These are phyloP conservation scores for Talaromyces ruber DNA, from an alignment of 495 filamentous ascomycete species.

Conservation along the genomic window DNA sequence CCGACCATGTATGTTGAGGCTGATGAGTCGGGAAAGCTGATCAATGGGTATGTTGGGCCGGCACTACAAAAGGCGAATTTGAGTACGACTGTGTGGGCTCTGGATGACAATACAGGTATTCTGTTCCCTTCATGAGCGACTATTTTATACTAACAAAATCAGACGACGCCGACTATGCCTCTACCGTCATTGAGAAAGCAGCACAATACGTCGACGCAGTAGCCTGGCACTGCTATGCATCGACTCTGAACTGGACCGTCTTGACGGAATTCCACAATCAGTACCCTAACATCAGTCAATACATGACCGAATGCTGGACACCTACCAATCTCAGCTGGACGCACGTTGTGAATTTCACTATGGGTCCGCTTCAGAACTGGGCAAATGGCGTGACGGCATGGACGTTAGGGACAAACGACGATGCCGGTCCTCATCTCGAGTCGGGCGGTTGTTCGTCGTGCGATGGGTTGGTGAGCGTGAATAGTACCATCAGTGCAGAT, in stretches of 20 bases:
- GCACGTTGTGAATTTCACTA: constrained; percentile 42
- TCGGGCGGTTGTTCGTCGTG: constrained; percentile 40
- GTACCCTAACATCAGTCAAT: constrained; percentile 38
- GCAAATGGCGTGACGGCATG: constrained; percentile 43
- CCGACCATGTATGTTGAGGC: constrained; percentile 47
- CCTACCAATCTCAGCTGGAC: constrained; percentile 35
- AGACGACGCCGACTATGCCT: constrained; percentile 36
- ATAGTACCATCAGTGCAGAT: constrained; percentile 15
- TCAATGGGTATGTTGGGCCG: constrained; percentile 40
- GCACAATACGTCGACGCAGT: constrained; percentile 34
- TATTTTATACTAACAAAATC: background rate
- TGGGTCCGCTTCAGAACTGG: constrained; percentile 51
- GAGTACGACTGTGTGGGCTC: constrained; percentile 41
- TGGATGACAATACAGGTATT: constrained; percentile 49
- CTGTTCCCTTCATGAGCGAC: background rate
- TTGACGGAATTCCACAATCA: constrained; percentile 37
- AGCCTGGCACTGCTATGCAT: constrained; percentile 51
- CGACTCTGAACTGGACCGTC: constrained; percentile 38
- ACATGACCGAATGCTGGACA: constrained; percentile 55
- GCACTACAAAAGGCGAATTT: constrained; percentile 32
- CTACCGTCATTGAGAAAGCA: constrained; percentile 36
- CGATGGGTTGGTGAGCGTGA: constrained; percentile 39
- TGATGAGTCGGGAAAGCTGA: constrained; percentile 37
- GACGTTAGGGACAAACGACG: constrained; percentile 43
- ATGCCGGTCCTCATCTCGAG: constrained; percentile 43